Evolutionary conservation across 192 early-diverging fungal genomes (phyloP).

Genomic region (Spinellus fusiger): DNA sequence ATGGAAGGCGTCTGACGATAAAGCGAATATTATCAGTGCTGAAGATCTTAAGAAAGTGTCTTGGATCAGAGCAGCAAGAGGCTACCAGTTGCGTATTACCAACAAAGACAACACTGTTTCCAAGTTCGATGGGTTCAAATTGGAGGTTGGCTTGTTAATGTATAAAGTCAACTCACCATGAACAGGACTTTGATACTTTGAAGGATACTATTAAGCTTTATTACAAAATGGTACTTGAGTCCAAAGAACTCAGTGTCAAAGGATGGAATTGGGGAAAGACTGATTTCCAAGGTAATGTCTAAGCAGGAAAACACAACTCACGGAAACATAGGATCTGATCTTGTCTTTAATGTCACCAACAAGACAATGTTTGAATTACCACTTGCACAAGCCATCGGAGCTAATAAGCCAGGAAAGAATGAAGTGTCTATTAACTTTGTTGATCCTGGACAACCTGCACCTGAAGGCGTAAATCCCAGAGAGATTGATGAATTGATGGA

Average conservation of each 20-base stretch:
- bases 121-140: slow-evolving; percentile 88
- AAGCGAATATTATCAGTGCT: slow-evolving; percentile 48
- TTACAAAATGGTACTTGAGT: slow-evolving; percentile 73
- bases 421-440: slow-evolving; percentile 92
- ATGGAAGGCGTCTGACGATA: slow-evolving; percentile 59
- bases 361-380: slow-evolving; percentile 91
- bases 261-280: slow-evolving; percentile 98
- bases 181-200: slow-evolving; percentile 78
- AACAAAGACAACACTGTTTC: slow-evolving; percentile 65
- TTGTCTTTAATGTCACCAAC: slow-evolving; percentile 79
- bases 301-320: no score
- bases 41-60: slow-evolving; percentile 67
- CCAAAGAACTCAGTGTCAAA: slow-evolving; percentile 78
- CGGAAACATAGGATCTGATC: slow-evolving; percentile 36
- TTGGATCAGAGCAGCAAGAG: slow-evolving; percentile 81
- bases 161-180: background rate
- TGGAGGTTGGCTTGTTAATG: slow-evolving; percentile 48
- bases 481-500: slow-evolving; percentile 81
- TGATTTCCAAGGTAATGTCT: slow-evolving; percentile 74
- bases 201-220: slow-evolving; percentile 59
- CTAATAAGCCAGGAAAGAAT: slow-evolving; percentile 77
- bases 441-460: slow-evolving; percentile 48
- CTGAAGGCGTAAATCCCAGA: slow-evolving; percentile 45
- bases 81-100: slow-evolving; percentile 75
- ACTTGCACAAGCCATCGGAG: slow-evolving; percentile 78